Evolutionary conservation across 176 grass and related monocot genomes (phyloP).

Genomic region (Oryza longistaminata): DNA sequence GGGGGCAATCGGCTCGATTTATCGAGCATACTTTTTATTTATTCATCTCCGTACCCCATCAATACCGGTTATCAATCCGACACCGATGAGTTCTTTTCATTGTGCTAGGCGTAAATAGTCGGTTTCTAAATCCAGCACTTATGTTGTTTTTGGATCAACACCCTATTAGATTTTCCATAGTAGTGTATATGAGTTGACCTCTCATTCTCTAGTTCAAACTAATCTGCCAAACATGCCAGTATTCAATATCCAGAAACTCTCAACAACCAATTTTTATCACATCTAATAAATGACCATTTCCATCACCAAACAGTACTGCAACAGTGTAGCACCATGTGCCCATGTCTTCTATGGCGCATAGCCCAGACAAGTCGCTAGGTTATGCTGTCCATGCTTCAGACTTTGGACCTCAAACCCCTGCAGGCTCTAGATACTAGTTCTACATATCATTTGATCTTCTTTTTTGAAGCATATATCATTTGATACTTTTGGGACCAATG

Average conservation of each 20-base stretch:
- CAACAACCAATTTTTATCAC: not conserved
- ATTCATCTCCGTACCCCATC: no score
- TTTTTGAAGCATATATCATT: not conserved
- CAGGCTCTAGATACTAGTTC: not conserved
- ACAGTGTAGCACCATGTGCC: not conserved
- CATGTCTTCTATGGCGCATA: not conserved
- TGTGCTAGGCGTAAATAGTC: no score
- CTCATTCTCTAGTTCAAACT: no score
- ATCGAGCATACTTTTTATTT: no score
- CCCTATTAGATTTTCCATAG: no score
- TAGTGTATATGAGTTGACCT: no score
- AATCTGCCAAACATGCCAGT: no score
- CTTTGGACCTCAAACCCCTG: not conserved
- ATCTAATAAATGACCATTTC: not conserved
- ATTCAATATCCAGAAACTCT: not conserved
- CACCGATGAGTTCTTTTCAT: no score
- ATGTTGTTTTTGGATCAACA: no score
- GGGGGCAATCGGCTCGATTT: no score
- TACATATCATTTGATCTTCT: not conserved
- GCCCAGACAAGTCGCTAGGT: not conserved
- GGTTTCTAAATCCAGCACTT: no score
- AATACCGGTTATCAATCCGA: no score
- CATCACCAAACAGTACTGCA: not conserved
- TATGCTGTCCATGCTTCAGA: not conserved
- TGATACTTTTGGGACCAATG: not conserved